These are phyloP conservation scores for Starmerella etchellsii DNA, from an alignment of 805 yeast genomes.

Conservation along the genomic window DNA sequence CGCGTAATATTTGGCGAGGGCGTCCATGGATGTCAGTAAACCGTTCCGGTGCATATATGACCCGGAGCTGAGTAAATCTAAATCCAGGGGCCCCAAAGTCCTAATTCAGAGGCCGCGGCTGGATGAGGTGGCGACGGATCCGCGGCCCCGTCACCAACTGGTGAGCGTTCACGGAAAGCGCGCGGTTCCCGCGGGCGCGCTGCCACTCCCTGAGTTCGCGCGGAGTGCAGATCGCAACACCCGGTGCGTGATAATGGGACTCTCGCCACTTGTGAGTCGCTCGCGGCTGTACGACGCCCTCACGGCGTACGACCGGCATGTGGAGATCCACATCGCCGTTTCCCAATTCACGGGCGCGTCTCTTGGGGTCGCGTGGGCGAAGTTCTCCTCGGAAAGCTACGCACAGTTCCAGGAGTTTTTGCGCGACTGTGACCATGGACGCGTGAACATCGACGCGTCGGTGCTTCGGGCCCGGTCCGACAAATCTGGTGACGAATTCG, in stretches of 20 bases:
- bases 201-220: conserved; percentile 9
- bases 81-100: conserved; percentile 5
- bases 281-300: conserved; percentile 4
- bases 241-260: conserved; percentile 4
- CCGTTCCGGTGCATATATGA: conserved; percentile 13
- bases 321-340: conserved; percentile 3
- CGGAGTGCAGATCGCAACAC: background rate
- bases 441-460: background rate
- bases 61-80: conserved; percentile 9
- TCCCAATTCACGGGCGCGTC: conserved; percentile 13
- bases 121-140: conserved; percentile 3
- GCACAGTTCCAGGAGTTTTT: background rate
- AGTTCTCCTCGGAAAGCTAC: background rate
- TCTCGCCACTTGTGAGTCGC: conserved; percentile 8
- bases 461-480: background rate
- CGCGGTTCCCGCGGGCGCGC: background rate
- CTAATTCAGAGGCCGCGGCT: background rate
- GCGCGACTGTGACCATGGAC: background rate
- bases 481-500: background rate
- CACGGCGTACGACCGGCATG: conserved; percentile 1
- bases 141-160: too few relatives aligned
- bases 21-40: conserved; percentile 4
- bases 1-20: background rate
- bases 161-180: background rate
- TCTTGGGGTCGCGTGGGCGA: conserved; percentile 11